phyloP scores from a whole-genome alignment of 148 eudicot genomes.

The Polygonum aviculare region DNA sequence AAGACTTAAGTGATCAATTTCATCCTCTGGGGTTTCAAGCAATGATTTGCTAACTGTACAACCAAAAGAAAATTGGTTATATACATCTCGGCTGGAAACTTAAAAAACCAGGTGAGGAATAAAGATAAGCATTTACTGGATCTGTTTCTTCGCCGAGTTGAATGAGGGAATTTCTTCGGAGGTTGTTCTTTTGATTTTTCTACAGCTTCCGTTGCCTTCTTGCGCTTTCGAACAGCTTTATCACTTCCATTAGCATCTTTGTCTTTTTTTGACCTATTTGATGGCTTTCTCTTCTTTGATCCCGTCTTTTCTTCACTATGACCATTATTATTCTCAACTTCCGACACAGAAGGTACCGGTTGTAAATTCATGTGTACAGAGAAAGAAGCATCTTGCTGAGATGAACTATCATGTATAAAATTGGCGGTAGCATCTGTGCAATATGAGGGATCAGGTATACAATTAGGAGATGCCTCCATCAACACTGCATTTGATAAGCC shows the following conservation, averaged over 20 bases:
- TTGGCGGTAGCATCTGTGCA: slow-evolving; percentile 10
- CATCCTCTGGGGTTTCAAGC: slow-evolving; percentile 76
- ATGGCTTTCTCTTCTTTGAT: slow-evolving; percentile 21
- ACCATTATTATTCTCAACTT: slow-evolving; percentile 18
- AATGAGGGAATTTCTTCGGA: slow-evolving; percentile 66
- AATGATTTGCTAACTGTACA: slow-evolving; percentile 51
- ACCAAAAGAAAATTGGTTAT: background rate
- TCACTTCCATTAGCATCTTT: slow-evolving; percentile 22
- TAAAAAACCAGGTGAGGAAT: background rate
- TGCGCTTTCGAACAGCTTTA: slow-evolving; percentile 15
- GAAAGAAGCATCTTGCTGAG: background rate
- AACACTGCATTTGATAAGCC: slow-evolving; percentile 20
- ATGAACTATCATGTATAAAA: background rate
- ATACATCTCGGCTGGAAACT: background rate
- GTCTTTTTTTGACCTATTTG: slow-evolving; percentile 34
- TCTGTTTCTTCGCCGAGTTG: slow-evolving; percentile 52
- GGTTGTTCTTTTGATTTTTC: slow-evolving; percentile 24
- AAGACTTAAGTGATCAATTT: slow-evolving; percentile 43
- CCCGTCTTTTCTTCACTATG: slow-evolving; percentile 25
- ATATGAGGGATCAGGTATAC: background rate
- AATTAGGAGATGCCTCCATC: slow-evolving; percentile 16
- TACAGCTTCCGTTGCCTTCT: slow-evolving; percentile 33
- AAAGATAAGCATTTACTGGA: slow-evolving; percentile 33
- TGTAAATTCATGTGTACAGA: background rate
- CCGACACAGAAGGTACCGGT: slow-evolving; percentile 4